Evolutionary conservation across 2,329 filamentous ascomycete species (phyloP).

Genomic region (Fusarium sublunatum): DNA sequence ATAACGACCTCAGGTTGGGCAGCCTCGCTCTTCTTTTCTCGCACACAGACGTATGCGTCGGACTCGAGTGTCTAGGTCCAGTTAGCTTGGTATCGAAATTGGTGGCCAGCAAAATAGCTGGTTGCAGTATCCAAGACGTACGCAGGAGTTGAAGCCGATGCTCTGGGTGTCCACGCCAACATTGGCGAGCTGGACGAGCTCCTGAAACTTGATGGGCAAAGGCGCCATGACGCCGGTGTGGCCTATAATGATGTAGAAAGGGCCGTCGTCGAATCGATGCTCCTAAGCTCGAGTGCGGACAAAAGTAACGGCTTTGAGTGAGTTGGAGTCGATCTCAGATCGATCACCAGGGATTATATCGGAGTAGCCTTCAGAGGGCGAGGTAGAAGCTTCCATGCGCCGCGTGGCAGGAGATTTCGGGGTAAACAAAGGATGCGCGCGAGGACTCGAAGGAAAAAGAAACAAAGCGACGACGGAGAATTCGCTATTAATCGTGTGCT

Average conservation of each 20-base stretch:
- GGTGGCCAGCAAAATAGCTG: neutral
- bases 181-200: constrained; percentile 77
- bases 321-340: constrained; percentile 43
- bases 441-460: constrained; percentile 36
- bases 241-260: constrained; percentile 44
- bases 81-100: constrained; percentile 36
- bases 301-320: constrained; percentile 15
- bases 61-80: constrained; percentile 88
- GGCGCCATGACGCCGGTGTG: constrained; percentile 66
- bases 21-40: constrained; percentile 89
- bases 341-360: constrained; percentile 42
- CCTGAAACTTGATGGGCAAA: constrained; percentile 92
- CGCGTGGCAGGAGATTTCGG: constrained; percentile 44
- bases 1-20: constrained; percentile 95
- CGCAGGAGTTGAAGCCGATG: constrained; percentile 85
- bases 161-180: constrained; percentile 60
- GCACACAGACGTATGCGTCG: constrained; percentile 94
- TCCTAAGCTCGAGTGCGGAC: constrained; percentile 39
- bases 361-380: constrained; percentile 40
- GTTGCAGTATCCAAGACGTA: constrained; percentile 58
- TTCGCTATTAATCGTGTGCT: constrained; percentile 41
- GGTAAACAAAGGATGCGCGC: constrained; percentile 31
- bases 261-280: constrained; percentile 42
- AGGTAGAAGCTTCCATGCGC: constrained; percentile 55
- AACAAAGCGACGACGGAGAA: constrained; percentile 34